Conservation (phyloP, 495 filamentous ascomycete species). For the Neurospora discreta region DNA sequence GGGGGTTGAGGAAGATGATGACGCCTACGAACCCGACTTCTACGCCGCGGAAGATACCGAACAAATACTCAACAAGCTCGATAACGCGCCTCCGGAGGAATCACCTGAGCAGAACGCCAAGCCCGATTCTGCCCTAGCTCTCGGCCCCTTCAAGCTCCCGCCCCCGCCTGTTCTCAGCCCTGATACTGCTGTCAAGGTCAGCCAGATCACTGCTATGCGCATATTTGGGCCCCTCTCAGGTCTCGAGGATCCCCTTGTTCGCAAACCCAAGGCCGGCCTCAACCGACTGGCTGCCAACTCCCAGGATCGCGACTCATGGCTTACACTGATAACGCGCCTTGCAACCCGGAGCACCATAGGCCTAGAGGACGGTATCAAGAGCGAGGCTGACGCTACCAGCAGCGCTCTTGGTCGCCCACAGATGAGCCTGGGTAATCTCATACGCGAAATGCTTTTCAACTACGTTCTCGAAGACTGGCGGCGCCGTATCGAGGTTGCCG, state of each 20-base stretch:
- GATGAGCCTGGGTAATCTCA: conserved; percentile 46
- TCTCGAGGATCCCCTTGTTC: conserved; percentile 43
- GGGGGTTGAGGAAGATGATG: conserved; percentile 58
- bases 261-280: conserved; percentile 57
- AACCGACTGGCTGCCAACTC: conserved; percentile 74
- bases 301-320: conserved; percentile 83
- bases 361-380: conserved; percentile 47
- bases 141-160: conserved; percentile 62
- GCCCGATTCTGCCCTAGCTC: conserved; percentile 34
- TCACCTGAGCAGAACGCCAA: conserved; percentile 18
- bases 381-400: conserved; percentile 26
- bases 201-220: conserved; percentile 56
- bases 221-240: conserved; percentile 66
- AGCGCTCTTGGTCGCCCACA: conserved; percentile 9
- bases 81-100: conserved; percentile 47
- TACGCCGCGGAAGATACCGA: conserved; percentile 59
- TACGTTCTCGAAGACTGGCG: conserved; percentile 89
- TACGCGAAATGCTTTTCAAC: conserved; percentile 67
- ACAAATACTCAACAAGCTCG: conserved; percentile 58
- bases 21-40: conserved; percentile 84
- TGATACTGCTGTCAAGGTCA: conserved; percentile 54
- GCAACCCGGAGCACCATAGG: conserved; percentile 69
- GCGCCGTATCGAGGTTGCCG: conserved; percentile 70
- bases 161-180: conserved; percentile 62
- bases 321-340: conserved; percentile 73